These are phyloP conservation scores for Pluteus cervinus DNA, from an alignment of 768 basidiomycete species.

Conservation along the genomic window DNA sequence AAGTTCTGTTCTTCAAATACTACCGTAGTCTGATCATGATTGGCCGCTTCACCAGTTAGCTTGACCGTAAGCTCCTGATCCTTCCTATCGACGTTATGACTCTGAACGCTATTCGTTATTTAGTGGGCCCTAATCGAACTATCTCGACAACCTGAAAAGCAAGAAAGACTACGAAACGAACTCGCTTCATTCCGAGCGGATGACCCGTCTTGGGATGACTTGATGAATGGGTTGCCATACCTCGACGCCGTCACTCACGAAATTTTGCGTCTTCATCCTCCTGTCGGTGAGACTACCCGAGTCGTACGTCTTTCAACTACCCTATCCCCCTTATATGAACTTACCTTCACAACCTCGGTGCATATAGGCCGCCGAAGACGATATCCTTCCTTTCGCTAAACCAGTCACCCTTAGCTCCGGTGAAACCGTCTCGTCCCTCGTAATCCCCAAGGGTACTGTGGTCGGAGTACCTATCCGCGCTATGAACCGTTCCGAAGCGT, in stretches of 20 bases:
- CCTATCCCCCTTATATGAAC: not conserved
- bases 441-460: conserved; percentile 24
- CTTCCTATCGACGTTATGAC: too few species aligned
- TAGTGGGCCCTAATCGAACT: conserved; percentile 29
- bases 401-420: conserved; percentile 18
- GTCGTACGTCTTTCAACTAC: conserved; percentile 8
- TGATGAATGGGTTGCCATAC: conserved; percentile 19
- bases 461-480: conserved; percentile 24
- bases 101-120: too few species aligned
- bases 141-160: conserved; percentile 18
- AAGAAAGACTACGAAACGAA: conserved; percentile 23
- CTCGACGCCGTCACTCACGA: conserved; percentile 29
- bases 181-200: conserved; percentile 10
- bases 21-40: too few species aligned
- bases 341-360: not conserved
- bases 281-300: conserved; percentile 18
- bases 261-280: conserved; percentile 25
- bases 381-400: conserved; percentile 25
- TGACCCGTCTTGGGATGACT: conserved; percentile 6
- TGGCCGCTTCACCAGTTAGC: too few species aligned
- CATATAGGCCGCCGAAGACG: conserved; percentile 24
- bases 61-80: too few species aligned
- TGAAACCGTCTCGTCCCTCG: conserved; percentile 16
- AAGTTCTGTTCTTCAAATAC: too few species aligned
- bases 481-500: conserved; percentile 26